phyloP scores from a whole-genome alignment of 208 protist species.

The Wallacemonas sp. region DNA sequence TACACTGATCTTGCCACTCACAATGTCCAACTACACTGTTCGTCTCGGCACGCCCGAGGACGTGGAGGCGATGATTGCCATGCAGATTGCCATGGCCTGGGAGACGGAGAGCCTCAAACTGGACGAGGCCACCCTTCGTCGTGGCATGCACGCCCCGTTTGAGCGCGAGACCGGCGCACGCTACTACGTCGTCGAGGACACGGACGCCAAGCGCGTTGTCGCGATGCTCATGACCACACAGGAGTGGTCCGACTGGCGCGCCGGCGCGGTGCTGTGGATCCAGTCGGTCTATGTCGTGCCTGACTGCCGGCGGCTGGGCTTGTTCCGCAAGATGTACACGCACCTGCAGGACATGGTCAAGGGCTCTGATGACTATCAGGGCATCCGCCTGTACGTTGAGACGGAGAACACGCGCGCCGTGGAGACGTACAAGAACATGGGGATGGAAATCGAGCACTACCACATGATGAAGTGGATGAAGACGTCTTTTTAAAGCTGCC shows the following conservation, averaged over 20 bases:
- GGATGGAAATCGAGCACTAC: constrained; percentile 71
- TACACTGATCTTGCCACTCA: no score
- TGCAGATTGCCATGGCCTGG: constrained; percentile 55
- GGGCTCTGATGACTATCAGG: constrained; percentile 38
- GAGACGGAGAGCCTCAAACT: constrained; percentile 61
- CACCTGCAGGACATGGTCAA: constrained; percentile 46
- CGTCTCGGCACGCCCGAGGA: constrained; percentile 32
- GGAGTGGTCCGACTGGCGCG: constrained; percentile 80
- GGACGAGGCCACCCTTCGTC: constrained; percentile 33
- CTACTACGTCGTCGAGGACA: constrained; percentile 58
- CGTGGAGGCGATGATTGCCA: constrained; percentile 41
- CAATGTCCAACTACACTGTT: no score
- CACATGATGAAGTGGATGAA: constrained; percentile 82
- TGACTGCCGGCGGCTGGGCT: constrained; percentile 37
- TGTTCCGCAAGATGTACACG: constrained; percentile 50
- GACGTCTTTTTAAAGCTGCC: constrained; percentile 34
- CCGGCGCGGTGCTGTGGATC: constrained; percentile 58
- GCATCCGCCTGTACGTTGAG: constrained; percentile 68
- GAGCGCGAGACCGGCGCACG: constrained; percentile 32
- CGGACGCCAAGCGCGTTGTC: constrained; percentile 24
- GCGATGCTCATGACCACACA: constrained; percentile 69
- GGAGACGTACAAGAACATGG: constrained; percentile 42
- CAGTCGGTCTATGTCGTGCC: constrained; percentile 62
- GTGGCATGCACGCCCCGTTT: constrained; percentile 48
- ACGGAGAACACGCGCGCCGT: constrained; percentile 45